Evolutionary conservation across 202 grass and related monocot genomes (phyloP).

Genomic region (Panicum hallii): DNA sequence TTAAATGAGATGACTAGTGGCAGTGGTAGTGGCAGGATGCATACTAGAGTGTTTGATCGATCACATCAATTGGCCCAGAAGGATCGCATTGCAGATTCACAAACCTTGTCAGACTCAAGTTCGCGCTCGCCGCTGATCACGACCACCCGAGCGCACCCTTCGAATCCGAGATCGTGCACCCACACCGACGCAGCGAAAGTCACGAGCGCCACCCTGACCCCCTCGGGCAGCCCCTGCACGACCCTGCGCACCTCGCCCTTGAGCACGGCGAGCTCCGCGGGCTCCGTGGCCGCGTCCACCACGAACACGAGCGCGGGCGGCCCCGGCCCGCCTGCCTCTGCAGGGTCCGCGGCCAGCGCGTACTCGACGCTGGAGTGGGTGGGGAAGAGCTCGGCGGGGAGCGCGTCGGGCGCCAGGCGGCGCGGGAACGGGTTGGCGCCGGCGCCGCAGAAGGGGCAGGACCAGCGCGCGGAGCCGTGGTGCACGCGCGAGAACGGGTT

Average conservation of each 20-base stretch:
- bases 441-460: conserved; percentile 81
- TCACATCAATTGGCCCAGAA: conserved; percentile 11
- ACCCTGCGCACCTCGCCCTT: conserved; percentile 85
- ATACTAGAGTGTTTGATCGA: not conserved
- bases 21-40: not conserved
- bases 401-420: conserved; percentile 63
- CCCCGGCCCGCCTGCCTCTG: not conserved
- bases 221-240: conserved; percentile 77
- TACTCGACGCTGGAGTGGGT: conserved; percentile 97
- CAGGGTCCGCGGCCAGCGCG: conserved; percentile 55
- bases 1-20: conserved; percentile 1
- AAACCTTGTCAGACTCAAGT: conserved; percentile 72
- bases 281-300: conserved; percentile 60
- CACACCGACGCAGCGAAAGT: conserved; percentile 82
- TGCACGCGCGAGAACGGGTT: conserved; percentile 85
- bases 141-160: conserved; percentile 69
- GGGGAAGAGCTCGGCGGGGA: conserved; percentile 96
- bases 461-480: conserved; percentile 74
- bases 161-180: conserved; percentile 87
- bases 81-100: conserved; percentile 39
- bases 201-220: conserved; percentile 66
- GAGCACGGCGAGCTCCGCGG: conserved; percentile 65
- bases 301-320: conserved; percentile 72
- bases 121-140: conserved; percentile 85
- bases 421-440: conserved; percentile 69